These are phyloP conservation scores for Rubia balearica DNA, from an alignment of 305 asterid species.

Conservation along the genomic window DNA sequence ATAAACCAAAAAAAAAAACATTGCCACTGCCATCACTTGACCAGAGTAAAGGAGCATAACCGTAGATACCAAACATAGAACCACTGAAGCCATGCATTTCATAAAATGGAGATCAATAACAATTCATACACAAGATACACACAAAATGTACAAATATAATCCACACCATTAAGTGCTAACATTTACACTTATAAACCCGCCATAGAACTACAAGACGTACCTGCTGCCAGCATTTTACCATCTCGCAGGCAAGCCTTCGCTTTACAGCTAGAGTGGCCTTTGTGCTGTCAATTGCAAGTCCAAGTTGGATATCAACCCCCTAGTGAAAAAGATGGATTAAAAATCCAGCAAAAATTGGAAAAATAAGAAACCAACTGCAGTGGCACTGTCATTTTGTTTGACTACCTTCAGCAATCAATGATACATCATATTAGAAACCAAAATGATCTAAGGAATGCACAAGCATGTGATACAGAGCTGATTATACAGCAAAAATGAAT, in stretches of 20 bases:
- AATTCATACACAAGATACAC: not conserved
- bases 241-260: slow-evolving; percentile 98
- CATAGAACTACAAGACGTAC: slow-evolving; percentile 24
- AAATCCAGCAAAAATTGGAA: slow-evolving; percentile 8
- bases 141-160: too few species aligned
- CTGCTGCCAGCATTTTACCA: slow-evolving; percentile 99
- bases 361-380: slow-evolving; percentile 1
- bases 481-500: not conserved
- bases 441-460: not conserved
- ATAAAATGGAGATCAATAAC: not conserved
- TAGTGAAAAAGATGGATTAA: slow-evolving; percentile 24
- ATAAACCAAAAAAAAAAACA: slow-evolving; percentile 16
- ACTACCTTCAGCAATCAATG: not conserved
- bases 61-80: not conserved
- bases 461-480: slow-evolving; percentile 1
- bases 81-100: not conserved
- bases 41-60: not conserved
- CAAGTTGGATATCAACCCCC: slow-evolving; percentile 98
- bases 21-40: slow-evolving; percentile 4
- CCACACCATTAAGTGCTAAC: not conserved
- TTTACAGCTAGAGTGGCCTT: slow-evolving; percentile 97
- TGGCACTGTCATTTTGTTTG: not conserved
- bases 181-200: not conserved
- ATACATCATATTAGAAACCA: not conserved
- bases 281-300: slow-evolving; percentile 94